Base-by-base conservation (phyloP, 208 protist species). In the Wallacemonas rigidus region DNA sequence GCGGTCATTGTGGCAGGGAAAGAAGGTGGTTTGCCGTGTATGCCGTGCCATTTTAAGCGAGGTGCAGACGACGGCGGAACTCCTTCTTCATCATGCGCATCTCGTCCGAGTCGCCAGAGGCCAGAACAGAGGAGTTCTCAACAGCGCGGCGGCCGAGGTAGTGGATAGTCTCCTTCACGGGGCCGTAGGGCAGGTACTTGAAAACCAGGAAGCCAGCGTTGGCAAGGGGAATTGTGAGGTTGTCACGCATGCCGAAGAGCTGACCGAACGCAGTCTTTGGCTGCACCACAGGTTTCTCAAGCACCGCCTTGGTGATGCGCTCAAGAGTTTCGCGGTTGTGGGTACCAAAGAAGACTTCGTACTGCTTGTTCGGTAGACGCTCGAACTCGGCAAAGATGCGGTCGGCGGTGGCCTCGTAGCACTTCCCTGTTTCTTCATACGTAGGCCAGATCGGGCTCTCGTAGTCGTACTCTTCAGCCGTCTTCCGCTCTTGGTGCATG, bases 171-270 rank as follows among this genome's bases (percentile, higher is more conserved):
- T 99, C 95, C 54, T 85, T 61, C 44, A 99, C 91, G 40, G 97
- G 97, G 9, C 98, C 98, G 77, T 99, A 99, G 6, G 98, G 98
- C 9, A 99, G 84, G 88, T 99, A 99, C 85, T 96, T 97, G 84
- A 87, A 95, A 8, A 94, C 87, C 55, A 86, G 77, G 58, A 92
- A 98, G 15, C 92, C 92, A 1, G 90, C 81, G 43, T 82, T 78
- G 47, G 92, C 94, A 6, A 99, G 88, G 4, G 93, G 90, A 60
- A 98, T 90, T 17, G 97, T 97, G 38, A 99, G 77, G 80, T 98
- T 90, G 75, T 99, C 98, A 53, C 86, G 87, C 98, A 99, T 99
- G 43, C 97, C 98, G 53, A 95, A 92, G 7, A 99, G 88, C 81
- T 99, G 98, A 2, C 89, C 98, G 77, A 99, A 99, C 26, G 79